These are phyloP conservation scores for Talaromyces sp. DNA, from an alignment of 2,329 filamentous ascomycete genomes.

Conservation along the genomic window DNA sequence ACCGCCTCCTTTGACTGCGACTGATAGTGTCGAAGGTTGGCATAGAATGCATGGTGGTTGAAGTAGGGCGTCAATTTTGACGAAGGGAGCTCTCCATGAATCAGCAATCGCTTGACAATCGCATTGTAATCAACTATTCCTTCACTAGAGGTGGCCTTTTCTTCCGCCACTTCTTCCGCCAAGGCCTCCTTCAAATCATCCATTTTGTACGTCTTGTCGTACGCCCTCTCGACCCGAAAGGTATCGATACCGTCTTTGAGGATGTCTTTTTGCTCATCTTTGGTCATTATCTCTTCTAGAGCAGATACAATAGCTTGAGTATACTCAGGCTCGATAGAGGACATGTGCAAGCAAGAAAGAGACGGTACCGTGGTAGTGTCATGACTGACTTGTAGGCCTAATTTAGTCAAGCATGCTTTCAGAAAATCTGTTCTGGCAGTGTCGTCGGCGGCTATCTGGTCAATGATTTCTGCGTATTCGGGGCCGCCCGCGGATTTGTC, in stretches of 20 bases:
- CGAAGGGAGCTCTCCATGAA: slow-evolving; percentile 65
- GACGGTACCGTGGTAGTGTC: slow-evolving; percentile 69
- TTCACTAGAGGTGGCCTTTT: slow-evolving; percentile 33
- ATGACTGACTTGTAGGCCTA: slow-evolving; percentile 75
- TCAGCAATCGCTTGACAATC: slow-evolving; percentile 68
- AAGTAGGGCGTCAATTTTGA: slow-evolving; percentile 78
- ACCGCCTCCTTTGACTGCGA: slow-evolving; percentile 54
- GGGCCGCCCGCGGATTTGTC: slow-evolving; percentile 63
- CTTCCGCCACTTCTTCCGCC: slow-evolving; percentile 34
- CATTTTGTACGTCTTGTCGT: slow-evolving; percentile 55
- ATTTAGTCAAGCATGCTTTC: slow-evolving; percentile 71
- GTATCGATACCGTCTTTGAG: slow-evolving; percentile 79
- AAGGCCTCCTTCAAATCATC: slow-evolving; percentile 55
- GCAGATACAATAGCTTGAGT: slow-evolving; percentile 66
- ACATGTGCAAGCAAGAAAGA: slow-evolving; percentile 79
- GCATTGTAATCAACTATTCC: slow-evolving; percentile 71
- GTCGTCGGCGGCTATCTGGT: slow-evolving; percentile 66
- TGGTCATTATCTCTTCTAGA: slow-evolving; percentile 62
- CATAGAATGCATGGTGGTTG: slow-evolving; percentile 76
- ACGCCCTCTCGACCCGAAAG: slow-evolving; percentile 70
- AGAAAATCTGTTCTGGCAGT: slow-evolving; percentile 69
- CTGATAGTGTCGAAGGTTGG: slow-evolving; percentile 67
- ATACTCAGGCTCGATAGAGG: slow-evolving; percentile 62
- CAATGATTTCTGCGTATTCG: slow-evolving; percentile 67
- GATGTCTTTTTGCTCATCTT: slow-evolving; percentile 53